Evolutionary conservation across 352 stramenopile genomes (phyloP).

Genomic region (Phytopythium mirpurense): DNA sequence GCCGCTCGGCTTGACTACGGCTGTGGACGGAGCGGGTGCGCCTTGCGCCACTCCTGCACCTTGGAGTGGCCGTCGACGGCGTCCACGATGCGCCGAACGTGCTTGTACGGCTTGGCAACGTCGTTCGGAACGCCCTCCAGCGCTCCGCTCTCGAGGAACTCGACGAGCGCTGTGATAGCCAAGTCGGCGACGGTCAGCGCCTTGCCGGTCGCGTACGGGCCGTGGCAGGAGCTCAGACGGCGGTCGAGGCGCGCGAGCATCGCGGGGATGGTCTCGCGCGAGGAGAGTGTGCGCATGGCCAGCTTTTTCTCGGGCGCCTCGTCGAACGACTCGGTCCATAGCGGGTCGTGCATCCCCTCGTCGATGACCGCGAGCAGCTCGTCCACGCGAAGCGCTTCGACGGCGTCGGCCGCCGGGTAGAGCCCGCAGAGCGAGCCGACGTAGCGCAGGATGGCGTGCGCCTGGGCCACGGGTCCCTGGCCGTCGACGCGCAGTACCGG

Average conservation of each 20-base stretch:
- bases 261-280: constrained; percentile 28
- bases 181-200: constrained; percentile 45
- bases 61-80: constrained; percentile 29
- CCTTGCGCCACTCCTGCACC: constrained; percentile 31
- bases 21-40: constrained; percentile 6
- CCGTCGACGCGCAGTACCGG: constrained; percentile 40
- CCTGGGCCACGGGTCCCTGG: constrained; percentile 32
- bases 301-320: constrained; percentile 23
- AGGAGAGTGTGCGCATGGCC: constrained; percentile 16
- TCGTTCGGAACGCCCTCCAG: constrained; percentile 22
- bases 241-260: constrained; percentile 33
- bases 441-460: constrained; percentile 50
- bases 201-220: constrained; percentile 20
- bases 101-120: constrained; percentile 22
- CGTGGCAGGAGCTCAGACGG: constrained; percentile 23
- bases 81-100: constrained; percentile 27
- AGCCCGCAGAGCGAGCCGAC: constrained; percentile 40
- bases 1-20: too few species aligned
- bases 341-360: constrained; percentile 26
- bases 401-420: constrained; percentile 27
- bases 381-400: constrained; percentile 27
- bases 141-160: constrained; percentile 27
- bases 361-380: constrained; percentile 40
- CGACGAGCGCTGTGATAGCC: constrained; percentile 38
- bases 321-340: constrained; percentile 25